Evolutionary conservation across 495 filamentous ascomycete genomes (phyloP), one percentile per base, ranked within the genome.

Genomic region (Daldinia grandis): DNA sequence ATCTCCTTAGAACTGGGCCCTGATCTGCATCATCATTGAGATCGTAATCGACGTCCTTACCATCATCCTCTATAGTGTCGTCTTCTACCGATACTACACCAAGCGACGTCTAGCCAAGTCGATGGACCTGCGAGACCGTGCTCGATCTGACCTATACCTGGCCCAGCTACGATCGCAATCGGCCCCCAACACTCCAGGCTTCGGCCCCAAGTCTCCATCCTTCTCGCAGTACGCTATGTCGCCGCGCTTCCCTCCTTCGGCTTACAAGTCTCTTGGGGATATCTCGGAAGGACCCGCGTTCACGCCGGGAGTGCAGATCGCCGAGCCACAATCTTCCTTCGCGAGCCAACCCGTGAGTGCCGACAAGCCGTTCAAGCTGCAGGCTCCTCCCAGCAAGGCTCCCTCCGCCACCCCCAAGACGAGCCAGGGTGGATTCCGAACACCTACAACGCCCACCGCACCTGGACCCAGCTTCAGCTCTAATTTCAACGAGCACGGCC

Each of bases 1-100:
- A 17, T 4, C 55, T 15, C 35, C 62, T 37, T 75, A 97, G 91
- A 92, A 97, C 81, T 99, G 95, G 95, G 87, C 91, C 19, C 87
- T 99, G 54, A 90, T 99, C 73, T 99, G 95, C 84, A 92, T 92
- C 76, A 91, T 99, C 76, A 98, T 99, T 81, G 95, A 99, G 82
- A 87, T 99, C 69, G 91, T 96, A 60, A 86, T 99, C 69, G 95
- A 99, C 78, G 84, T 91, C 72, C 88, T 99, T 79, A 92, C 92
- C 71, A 97, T 99, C 78, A 81, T 87, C 37, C 91, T 99, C 76
- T 99, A 99, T 84, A 93, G 85, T 78, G 86, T 98, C 76, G 89
- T 96, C 78, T 97, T 97, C 83, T 98, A 95, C 85, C 92, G 95
- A 71, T 92, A 97, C 85, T 95, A 93, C 87, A 92, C 92, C 64